Evolutionary conservation across 345 rosid species (phyloP), one percentile per base, ranked within the genome.

Genomic region (Acer saccharum): DNA sequence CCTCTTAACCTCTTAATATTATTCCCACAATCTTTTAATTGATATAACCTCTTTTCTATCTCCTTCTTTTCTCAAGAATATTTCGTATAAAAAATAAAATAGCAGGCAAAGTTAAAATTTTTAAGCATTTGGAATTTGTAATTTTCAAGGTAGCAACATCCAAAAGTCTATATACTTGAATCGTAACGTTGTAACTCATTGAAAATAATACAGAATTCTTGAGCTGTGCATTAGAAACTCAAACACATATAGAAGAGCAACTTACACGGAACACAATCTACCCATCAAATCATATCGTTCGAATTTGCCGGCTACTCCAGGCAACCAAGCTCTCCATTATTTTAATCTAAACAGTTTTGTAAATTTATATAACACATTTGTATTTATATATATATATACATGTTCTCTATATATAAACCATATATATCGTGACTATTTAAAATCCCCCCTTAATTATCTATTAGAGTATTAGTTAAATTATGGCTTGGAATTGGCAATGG

Each of bases 391-490:
- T 11, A 20, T 14, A 64, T 7, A 7, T n/a, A 35, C 7, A 52
- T 52, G n/a, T 32, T 32, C 71, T 52, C 78, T 75, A 32, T 65
- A 52, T 52, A 65, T 75, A 75, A 75, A 75, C 50, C 35, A 12
- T 35, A 35, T 35, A 35, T 35, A 35, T 4, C 6, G 39, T 35
- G 39, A 35, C 39, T 35, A 35, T 35, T 32, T 32, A 32, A 32
- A 32, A 32, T 32, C 6, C 39, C 39, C 39, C 39, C 3, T 11
- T 12, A 11, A 50, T 50, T 13, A 50, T 50, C 17, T 32, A 32
- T 32, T 32, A 32, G 39, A 32, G 39, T 50, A 50, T 50, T 11
- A 50, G 3, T 50, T 50, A 50, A 50, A 48, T 35, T n/a, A 71
- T 77, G 80, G 71, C 41, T 71, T 71, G 41, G n/a, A 50, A 6